Evolutionary conservation across 176 grass and related monocot species (phyloP).

Genomic region (Musa itinerans): DNA sequence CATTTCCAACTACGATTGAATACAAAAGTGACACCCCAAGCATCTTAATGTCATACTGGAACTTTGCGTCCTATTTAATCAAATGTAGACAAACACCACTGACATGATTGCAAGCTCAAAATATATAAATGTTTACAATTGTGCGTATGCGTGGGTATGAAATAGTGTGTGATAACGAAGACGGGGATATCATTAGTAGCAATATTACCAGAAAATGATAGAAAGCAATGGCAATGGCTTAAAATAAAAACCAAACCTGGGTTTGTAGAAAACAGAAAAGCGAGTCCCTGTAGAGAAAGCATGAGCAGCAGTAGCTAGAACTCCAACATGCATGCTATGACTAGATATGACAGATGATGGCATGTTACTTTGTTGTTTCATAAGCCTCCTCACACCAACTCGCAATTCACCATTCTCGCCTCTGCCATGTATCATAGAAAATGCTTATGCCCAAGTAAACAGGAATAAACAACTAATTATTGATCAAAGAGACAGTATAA

Average conservation of each 20-base stretch:
- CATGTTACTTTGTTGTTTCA: slow-evolving; percentile 89
- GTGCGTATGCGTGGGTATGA: no score
- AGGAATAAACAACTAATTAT: background rate
- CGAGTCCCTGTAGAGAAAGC: slow-evolving; percentile 67
- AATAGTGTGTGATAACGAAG: no score
- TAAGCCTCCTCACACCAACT: slow-evolving; percentile 83
- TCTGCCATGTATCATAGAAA: slow-evolving; percentile 30
- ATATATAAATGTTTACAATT: no score
- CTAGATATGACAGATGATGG: slow-evolving; percentile 97
- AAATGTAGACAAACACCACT: no score
- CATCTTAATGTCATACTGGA: no score
- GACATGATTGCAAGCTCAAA: no score
- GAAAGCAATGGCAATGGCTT: background rate
- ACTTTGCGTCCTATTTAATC: no score
- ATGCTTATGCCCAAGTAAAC: background rate
- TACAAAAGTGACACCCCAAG: no score
- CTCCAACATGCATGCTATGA: slow-evolving; percentile 97
- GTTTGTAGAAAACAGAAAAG: slow-evolving; percentile 98
- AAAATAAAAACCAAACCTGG: slow-evolving; percentile 40
- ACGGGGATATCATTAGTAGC: no score
- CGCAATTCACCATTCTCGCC: slow-evolving; percentile 74
- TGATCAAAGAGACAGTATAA: background rate
- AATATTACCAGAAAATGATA: no score
- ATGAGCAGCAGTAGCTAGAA: slow-evolving; percentile 90
- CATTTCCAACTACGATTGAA: no score